Evolutionary conservation across 352 stramenopile genomes (phyloP).

Genomic region (Phytopythium mirpurense): DNA sequence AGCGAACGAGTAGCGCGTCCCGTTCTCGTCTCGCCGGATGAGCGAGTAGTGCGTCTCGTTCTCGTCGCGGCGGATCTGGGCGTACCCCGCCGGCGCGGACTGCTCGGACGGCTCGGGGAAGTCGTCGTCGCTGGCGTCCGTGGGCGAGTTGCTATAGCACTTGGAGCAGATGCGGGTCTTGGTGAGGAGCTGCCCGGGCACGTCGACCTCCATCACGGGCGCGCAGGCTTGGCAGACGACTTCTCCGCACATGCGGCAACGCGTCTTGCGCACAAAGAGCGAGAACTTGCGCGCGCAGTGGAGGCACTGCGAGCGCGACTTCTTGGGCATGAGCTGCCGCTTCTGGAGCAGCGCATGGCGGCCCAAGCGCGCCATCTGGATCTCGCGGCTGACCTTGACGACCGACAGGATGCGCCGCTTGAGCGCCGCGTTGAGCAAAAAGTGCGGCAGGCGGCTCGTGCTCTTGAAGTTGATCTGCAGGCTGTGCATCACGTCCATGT

Average conservation of each 20-base stretch:
- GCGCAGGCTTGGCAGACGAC: slow-evolving; percentile 72
- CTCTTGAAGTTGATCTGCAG: slow-evolving; percentile 85
- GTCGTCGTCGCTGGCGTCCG: slow-evolving; percentile 4
- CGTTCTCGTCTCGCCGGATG: slow-evolving; percentile 24
- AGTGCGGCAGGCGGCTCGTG: slow-evolving; percentile 51
- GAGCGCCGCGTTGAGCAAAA: slow-evolving; percentile 58
- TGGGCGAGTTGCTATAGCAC: slow-evolving; percentile 35
- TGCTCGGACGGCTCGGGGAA: not conserved
- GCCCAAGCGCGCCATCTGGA: slow-evolving; percentile 50
- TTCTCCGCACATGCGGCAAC: slow-evolving; percentile 67
- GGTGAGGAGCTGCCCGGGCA: slow-evolving; percentile 15
- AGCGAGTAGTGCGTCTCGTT: slow-evolving; percentile 41
- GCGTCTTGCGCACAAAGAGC: slow-evolving; percentile 64
- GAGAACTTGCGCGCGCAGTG: slow-evolving; percentile 68
- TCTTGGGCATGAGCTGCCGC: slow-evolving; percentile 68
- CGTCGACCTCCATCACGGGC: slow-evolving; percentile 43
- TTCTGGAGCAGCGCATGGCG: slow-evolving; percentile 55
- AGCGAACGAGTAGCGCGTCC: slow-evolving; percentile 6
- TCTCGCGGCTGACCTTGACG: slow-evolving; percentile 58
- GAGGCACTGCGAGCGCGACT: slow-evolving; percentile 39
- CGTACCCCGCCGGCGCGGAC: not conserved
- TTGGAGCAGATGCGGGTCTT: slow-evolving; percentile 61
- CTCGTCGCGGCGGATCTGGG: slow-evolving; percentile 18
- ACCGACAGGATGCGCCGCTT: slow-evolving; percentile 62
- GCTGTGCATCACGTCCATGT: slow-evolving; percentile 84